Percentiles rank a stretch among this genome's conserved stretches.
Conservation (phyloP, 1,139 yeast genomes). For the Candida buenavistaensis region DNA sequence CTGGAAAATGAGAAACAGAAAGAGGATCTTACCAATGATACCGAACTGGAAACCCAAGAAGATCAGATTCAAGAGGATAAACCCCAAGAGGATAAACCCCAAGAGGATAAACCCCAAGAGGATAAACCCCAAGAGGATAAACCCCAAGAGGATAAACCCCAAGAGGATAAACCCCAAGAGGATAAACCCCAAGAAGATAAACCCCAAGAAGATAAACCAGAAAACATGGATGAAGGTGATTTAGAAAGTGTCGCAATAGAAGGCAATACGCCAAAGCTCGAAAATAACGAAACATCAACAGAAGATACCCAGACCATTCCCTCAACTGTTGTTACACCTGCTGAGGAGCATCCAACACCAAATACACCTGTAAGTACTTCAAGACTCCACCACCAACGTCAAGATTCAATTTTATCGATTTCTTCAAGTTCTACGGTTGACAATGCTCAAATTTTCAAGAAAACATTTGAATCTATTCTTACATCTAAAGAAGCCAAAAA, state of each 20-base stretch:
- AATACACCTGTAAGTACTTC: neutral
- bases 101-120: no score
- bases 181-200: neutral
- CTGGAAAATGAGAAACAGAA: conserved; percentile 1
- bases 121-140: no score
- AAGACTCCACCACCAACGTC: conserved; percentile 16
- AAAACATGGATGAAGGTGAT: neutral
- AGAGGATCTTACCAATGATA: conserved; percentile 5
- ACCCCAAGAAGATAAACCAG: neutral
- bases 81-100: no score
- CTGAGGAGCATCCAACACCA: conserved; percentile 8
- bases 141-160: neutral
- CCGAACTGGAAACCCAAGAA: no score
- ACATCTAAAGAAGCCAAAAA: conserved; percentile 43
- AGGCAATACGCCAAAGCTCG: no score
- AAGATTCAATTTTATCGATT: conserved; percentile 24
- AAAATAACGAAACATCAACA: no score
- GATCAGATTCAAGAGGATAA: no score
- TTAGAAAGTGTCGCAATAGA: no score
- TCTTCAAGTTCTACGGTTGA: conserved; percentile 31
- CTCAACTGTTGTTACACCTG: conserved; percentile 4
- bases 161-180: neutral
- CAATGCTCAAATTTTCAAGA: conserved; percentile 39
- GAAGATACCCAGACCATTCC: conserved; percentile 5
- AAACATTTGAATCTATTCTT: conserved; percentile 37